These are phyloP conservation scores for Candida berthetii DNA, from an alignment of 805 yeast genomes.

Conservation along the genomic window DNA sequence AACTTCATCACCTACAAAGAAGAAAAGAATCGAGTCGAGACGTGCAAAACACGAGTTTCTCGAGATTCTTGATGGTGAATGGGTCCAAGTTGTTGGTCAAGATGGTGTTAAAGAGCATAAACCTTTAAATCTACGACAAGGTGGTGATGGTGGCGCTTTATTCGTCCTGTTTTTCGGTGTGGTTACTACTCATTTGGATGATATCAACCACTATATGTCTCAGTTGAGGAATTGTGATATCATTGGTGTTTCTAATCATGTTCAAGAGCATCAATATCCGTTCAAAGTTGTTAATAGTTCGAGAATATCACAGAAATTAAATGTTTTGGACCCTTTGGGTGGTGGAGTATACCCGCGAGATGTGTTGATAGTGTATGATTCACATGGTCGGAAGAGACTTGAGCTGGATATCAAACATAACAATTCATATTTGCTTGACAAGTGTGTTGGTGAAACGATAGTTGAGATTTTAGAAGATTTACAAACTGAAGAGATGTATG, in stretches of 20 bases:
- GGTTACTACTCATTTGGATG: background rate
- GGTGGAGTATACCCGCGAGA: conserved; percentile 3
- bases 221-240: too few species aligned
- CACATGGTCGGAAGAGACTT: background rate
- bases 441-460: background rate
- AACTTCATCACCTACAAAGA: background rate
- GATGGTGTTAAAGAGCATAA: too few species aligned
- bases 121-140: background rate
- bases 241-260: background rate
- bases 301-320: background rate
- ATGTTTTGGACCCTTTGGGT: conserved; percentile 1
- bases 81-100: background rate
- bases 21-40: background rate
- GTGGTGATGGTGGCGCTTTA: too few species aligned
- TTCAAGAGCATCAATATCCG: background rate
- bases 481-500: background rate
- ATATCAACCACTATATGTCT: too few species aligned
- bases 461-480: background rate
- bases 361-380: background rate
- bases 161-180: background rate
- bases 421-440: too few species aligned
- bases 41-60: background rate
- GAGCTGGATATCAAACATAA: too few species aligned
- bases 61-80: background rate
- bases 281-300: background rate